Base-by-base conservation (phyloP, 495 filamentous ascomycete genomes). In the Podospora pseudocomata region DNA sequence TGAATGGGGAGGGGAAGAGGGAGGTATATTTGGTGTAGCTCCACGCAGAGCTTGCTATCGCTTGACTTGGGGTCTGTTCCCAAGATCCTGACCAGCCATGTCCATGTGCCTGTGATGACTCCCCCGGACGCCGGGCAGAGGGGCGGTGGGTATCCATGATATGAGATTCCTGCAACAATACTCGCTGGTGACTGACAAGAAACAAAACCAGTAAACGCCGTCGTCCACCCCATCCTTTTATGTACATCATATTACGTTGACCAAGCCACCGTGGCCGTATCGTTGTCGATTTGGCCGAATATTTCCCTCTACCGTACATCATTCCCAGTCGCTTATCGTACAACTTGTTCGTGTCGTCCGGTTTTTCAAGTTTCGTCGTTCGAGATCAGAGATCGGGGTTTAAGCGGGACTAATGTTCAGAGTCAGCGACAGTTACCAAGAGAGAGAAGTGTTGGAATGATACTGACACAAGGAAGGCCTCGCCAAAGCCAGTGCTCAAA, bases 401-500 rank as follows among this genome's bases (percentile, higher is more conserved):
- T 49, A 49, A 16, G 39, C 39, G 13, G 39, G 39, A 11, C 39
- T 49, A 49, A 49, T 18, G 39, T 6, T 32, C 7, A 32, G 13
- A 11, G 39, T 49, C 13, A 49, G 39, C 7, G 2, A 13, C 34
- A 49, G 39, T 13, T 49, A 11, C 39, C 39, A 49, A 11, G 7
- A 13, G 15, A 13, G 9, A 6, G 9, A 11, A 11, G 15, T 7
- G 1, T 7, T 7, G 30, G 1, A 18, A 34, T 32, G 49, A 57
- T 13, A 61, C 71, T 16, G 6, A 76, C 75, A 71, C 68, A 44
- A 76, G 69, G 20, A 76, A 55, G 30, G 60, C 65, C 80, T 92
- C 90, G 80, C 85, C 85, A 83, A 88, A 90, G 73, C 86, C 88
- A 83, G 86, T 90, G 75, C 88, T 84, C 72, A 93, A 83, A 83